These are phyloP conservation scores for Pouteria glomerata DNA, from an alignment of 148 eudicot genomes.

Conservation along the genomic window DNA sequence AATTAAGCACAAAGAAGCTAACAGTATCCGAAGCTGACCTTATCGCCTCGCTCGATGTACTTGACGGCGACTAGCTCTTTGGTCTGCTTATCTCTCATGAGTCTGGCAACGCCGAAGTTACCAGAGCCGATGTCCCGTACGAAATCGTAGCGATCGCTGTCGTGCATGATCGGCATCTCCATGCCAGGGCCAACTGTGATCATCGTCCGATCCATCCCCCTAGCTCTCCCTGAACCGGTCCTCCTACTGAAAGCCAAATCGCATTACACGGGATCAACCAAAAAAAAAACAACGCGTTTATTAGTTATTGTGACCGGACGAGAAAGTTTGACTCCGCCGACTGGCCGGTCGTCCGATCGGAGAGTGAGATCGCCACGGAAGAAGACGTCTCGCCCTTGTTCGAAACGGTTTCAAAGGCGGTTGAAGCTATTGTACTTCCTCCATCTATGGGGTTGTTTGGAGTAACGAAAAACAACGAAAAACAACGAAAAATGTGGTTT, in stretches of 20 bases:
- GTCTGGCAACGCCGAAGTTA: slow-evolving; percentile 51
- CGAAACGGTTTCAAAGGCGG: too few relatives aligned
- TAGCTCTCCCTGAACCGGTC: neutral
- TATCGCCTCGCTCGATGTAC: slow-evolving; percentile 54
- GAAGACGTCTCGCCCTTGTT: too few relatives aligned
- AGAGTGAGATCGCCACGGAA: too few relatives aligned
- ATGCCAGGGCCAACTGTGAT: slow-evolving; percentile 17
- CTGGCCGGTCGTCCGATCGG: neutral
- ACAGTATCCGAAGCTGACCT: slow-evolving; percentile 28
- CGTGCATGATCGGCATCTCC: slow-evolving; percentile 50
- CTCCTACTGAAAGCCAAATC: neutral
- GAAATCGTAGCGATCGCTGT: slow-evolving; percentile 47
- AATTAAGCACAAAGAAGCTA: neutral
- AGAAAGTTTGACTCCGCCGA: neutral
- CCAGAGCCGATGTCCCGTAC: slow-evolving; percentile 50
- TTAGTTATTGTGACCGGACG: too few relatives aligned
- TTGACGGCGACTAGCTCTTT: slow-evolving; percentile 51
- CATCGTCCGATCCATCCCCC: slow-evolving; percentile 31
- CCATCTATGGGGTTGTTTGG: too few relatives aligned
- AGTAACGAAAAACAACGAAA: too few relatives aligned
- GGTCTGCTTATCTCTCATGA: slow-evolving; percentile 46
- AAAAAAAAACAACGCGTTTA: neutral
- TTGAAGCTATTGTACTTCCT: too few relatives aligned
- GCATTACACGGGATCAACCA: neutral
- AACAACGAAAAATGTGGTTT: too few relatives aligned